Percentiles rank a stretch among this genome's conserved stretches.
phyloP scores from a whole-genome alignment of 768 basidiomycete genomes.

The Collybiopsis luxurians region DNA sequence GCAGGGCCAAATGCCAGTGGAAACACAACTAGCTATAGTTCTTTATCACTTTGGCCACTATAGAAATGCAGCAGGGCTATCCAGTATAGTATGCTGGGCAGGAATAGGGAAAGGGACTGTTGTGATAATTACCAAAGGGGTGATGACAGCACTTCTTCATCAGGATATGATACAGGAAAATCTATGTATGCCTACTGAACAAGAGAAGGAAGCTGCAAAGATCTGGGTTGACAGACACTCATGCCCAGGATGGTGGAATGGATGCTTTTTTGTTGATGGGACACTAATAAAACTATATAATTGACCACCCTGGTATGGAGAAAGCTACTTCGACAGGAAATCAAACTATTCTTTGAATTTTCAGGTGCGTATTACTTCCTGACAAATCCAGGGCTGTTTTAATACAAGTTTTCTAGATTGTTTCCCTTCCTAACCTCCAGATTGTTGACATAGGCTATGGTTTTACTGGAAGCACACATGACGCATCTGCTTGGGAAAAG shows the following conservation, averaged over 20 bases:
- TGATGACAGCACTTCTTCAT: conserved; percentile 12
- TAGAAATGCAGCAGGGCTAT: conserved; percentile 15
- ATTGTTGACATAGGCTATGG: conserved; percentile 39
- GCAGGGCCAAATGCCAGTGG: not conserved
- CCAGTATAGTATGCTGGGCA: conserved; percentile 7
- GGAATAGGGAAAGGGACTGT: conserved; percentile 15
- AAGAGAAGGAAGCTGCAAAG: conserved; percentile 13
- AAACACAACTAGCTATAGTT: conserved; percentile 1
- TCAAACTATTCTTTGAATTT: conserved; percentile 25
- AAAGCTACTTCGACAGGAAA: conserved; percentile 26
- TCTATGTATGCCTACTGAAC: conserved; percentile 7
- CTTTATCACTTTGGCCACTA: conserved; percentile 20
- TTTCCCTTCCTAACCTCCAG: conserved; percentile 26
- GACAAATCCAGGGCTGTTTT: no score
- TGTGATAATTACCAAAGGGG: conserved; percentile 8
- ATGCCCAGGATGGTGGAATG: conserved; percentile 18
- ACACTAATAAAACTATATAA: conserved; percentile 18
- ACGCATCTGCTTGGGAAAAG: conserved; percentile 28
- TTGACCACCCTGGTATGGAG: conserved; percentile 21
- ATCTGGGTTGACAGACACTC: conserved; percentile 14
- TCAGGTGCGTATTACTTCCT: conserved; percentile 17
- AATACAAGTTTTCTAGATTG: no score
- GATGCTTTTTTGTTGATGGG: conserved; percentile 20
- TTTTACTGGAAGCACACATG: conserved; percentile 31
- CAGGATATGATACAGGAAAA: not conserved